Conservation (phyloP, 139 green algal genomes). For the Nannochloris sp. region DNA sequence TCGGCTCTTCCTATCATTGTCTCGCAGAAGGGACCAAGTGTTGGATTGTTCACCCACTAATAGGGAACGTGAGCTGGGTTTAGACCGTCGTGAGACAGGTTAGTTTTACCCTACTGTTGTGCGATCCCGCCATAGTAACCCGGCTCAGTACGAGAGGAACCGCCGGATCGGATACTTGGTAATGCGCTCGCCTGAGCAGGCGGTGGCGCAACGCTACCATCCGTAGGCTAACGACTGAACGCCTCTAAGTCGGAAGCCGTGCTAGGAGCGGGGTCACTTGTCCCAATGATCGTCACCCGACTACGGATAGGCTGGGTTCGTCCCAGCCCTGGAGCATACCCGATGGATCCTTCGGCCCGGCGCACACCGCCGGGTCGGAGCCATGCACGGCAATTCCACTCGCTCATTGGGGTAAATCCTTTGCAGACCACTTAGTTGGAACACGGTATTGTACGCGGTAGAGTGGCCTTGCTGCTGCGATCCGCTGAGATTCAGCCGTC, state of each 20-base stretch:
- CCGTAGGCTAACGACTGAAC: conserved; percentile 75
- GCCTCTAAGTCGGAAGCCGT: conserved; percentile 73
- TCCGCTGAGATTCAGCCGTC: conserved; percentile 22
- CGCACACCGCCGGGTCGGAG: conserved; percentile 28
- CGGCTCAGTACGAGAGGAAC: conserved; percentile 89
- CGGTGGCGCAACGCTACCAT: conserved; percentile 77
- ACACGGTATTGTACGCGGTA: conserved; percentile 78
- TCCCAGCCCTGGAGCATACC: conserved; percentile 54
- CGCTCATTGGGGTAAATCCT: conserved; percentile 71
- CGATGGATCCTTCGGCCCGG: conserved; percentile 34
- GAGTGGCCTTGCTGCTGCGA: conserved; percentile 79
- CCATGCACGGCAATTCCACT: conserved; percentile 55
- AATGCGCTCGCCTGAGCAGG: conserved; percentile 69
- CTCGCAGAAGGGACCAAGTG: conserved; percentile 60
- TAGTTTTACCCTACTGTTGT: conserved; percentile 60
- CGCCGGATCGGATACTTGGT: conserved; percentile 75
- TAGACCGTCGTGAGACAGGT: conserved; percentile 27
- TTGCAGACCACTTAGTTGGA: conserved; percentile 77
- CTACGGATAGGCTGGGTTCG: conserved; percentile 57
- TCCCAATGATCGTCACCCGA: conserved; percentile 60
- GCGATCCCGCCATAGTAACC: conserved; percentile 73
- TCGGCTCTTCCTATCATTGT: conserved; percentile 59
- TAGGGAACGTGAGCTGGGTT: conserved; percentile 77
- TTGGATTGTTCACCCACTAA: conserved; percentile 72
- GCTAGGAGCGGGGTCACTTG: conserved; percentile 54